phyloP scores from a whole-genome alignment of 192 early-diverging fungal genomes.

The Coemansia sp. region DNA sequence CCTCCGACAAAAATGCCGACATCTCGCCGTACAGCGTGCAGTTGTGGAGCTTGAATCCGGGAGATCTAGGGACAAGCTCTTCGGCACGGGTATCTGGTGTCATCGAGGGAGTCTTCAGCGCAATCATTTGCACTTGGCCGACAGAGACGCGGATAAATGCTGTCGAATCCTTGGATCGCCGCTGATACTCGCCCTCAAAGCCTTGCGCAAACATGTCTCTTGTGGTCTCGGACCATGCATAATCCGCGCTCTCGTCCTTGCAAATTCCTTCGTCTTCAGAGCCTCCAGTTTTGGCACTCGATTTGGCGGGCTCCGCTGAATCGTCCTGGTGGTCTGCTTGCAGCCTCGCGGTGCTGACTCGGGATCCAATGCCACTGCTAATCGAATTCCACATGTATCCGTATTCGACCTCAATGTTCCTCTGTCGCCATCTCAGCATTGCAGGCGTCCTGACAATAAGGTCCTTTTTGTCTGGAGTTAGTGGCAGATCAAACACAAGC shows the following conservation, averaged over 20 bases:
- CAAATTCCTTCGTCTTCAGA: neutral
- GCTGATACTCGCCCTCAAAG: slow-evolving; percentile 17
- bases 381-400: slow-evolving; percentile 50
- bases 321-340: slow-evolving; percentile 1
- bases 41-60: slow-evolving; percentile 36
- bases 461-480: slow-evolving; percentile 14
- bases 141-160: slow-evolving; percentile 34
- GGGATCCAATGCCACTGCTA: slow-evolving; percentile 27
- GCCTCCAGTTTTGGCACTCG: neutral
- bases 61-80: slow-evolving; percentile 25
- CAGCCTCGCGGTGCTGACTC: slow-evolving; percentile 7
- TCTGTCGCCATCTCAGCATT: slow-evolving; percentile 52
- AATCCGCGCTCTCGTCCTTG: slow-evolving; percentile 2
- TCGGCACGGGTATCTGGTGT: slow-evolving; percentile 48
- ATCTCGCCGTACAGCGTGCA: slow-evolving; percentile 48
- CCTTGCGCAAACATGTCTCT: slow-evolving; percentile 19
- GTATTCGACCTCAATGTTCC: slow-evolving; percentile 30
- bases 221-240: slow-evolving; percentile 17
- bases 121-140: slow-evolving; percentile 37
- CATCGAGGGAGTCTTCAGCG: slow-evolving; percentile 44
- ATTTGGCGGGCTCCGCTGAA: neutral
- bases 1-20: slow-evolving; percentile 54
- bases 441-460: slow-evolving; percentile 31
- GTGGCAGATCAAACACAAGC: slow-evolving; percentile 52
- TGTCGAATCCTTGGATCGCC: slow-evolving; percentile 44